Evolutionary conservation across 352 stramenopile genomes (phyloP), one percentile per base, ranked within the genome.

Genomic region (Globisporangium emineosum): DNA sequence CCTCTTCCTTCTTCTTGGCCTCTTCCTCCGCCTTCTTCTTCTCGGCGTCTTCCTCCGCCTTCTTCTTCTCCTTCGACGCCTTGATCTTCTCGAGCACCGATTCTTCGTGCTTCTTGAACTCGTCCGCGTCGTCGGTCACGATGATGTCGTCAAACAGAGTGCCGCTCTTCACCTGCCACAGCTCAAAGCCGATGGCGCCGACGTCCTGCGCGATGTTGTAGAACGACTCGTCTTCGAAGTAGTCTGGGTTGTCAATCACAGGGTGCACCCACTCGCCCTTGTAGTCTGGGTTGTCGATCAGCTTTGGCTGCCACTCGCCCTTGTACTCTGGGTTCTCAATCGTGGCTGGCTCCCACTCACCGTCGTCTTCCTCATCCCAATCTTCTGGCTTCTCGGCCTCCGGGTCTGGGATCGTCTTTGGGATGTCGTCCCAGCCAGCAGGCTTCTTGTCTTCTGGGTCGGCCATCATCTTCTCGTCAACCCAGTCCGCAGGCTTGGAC

Each of bases 121-220:
- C 93, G 25, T 97, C 93, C 57, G 98, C 78, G 70, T 90, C 97
- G 81, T 99, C 97, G 12, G 97, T 99, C 54, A 99, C 81, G 49
- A 99, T 86, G 68, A 99, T 99, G 78, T 99, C 97, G 77, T 99
- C 98, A 72, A 99, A 99, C 51, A 99, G 82, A 25, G 97, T 99
- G 74, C 97, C 97, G 40, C 92, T 93, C 77, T 98, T 99, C 25
- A 99, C 97, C 83, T 97, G 83, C 98, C 97, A 99, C 40, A 99
- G 87, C 86, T 99, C 98, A 68, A 99, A 99, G 62, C 97, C 98
- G 67, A 99, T 89, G 67, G 97, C 92, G 37, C 92, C 97, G 45
- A 98, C 98, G 73, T 90, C 77, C 73, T 98, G 98, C 72, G 95
- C 98, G 40, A 98, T 81, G 70, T 97, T 93, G 85, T 99, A 94